Evolutionary conservation across 495 filamentous ascomycete genomes (phyloP), one percentile per base, ranked within the genome.

Genomic region (Hypoxylon cercidicola): DNA sequence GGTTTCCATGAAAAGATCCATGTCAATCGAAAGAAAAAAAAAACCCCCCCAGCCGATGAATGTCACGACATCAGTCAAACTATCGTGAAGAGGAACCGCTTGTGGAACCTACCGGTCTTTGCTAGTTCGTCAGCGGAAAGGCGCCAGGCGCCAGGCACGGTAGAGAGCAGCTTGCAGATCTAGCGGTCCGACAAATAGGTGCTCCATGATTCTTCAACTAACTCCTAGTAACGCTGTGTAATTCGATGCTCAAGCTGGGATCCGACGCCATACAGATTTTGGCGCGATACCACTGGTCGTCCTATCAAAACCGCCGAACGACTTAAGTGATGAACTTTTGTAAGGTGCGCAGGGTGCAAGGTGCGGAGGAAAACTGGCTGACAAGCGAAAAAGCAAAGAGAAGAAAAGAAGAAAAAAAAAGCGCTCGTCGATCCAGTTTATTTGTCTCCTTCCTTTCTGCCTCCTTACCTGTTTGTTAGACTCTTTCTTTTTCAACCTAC

Each of bases 191-290:
- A 51, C 43, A 47, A 59, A 59, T 28, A 37, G 11, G 30, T 51
- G 48, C 59, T 54, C 40, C 64, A 48, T 50, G 58, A 37, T 32
- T 28, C 23, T 44, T 62, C 56, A 32, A 53, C 53, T 54, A 8
- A 11, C 10, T 39, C 41, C 44, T 43, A 34, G 41, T 54, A 54
- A 50, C 51, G 47, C 34, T 45, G 64, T 60, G 57, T 62, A 63
- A 63, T 68, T 68, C 55, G 30, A 63, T 46, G 28, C 59, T 28
- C 50, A 60, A 53, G 49, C 65, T 68, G 49, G 50, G 65, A 60
- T 68, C 59, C 55, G 50, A 56, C 55, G 65, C 65, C 65, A 68
- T 60, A 63, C 37, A 41, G 54, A 55, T 47, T 54, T 69, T 69
- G 60, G 50, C 60, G 57, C 56, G 32, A 52, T 64, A 51, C 41